Percentiles rank a stretch among this genome's conserved stretches.
These are phyloP conservation scores for Aciculosporium take DNA, from an alignment of 2,329 filamentous ascomycete species.

Conservation along the genomic window DNA sequence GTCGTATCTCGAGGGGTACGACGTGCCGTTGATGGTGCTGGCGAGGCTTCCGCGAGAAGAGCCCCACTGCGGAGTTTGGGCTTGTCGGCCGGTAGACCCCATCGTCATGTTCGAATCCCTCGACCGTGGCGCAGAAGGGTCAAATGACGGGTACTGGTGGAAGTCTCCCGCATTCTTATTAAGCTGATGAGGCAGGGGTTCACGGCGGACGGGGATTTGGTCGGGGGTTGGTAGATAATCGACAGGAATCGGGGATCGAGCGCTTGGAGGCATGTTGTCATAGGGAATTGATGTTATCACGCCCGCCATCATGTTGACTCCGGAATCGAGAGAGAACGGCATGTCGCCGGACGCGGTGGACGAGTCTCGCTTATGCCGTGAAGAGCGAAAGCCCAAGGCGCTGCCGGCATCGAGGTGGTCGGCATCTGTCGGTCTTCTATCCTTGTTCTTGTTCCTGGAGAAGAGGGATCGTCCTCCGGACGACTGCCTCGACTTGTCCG, in stretches of 20 bases:
- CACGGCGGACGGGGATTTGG: slow-evolving; percentile 47
- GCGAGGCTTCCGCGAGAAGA: slow-evolving; percentile 39
- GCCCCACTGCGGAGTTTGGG: slow-evolving; percentile 67
- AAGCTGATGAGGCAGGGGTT: slow-evolving; percentile 69
- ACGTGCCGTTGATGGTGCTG: slow-evolving; percentile 33
- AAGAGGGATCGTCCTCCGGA: slow-evolving; percentile 70
- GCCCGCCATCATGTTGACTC: slow-evolving; percentile 61
- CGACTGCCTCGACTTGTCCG: slow-evolving; percentile 71
- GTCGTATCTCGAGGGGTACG: slow-evolving; percentile 47
- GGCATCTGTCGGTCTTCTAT: slow-evolving; percentile 45
- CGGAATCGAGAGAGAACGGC: slow-evolving; percentile 47
- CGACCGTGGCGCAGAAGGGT: slow-evolving; percentile 29
- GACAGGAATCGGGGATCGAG: slow-evolving; percentile 54
- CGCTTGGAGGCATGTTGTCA: slow-evolving; percentile 52
- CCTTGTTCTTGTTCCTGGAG: slow-evolving; percentile 72
- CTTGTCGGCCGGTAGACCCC: slow-evolving; percentile 53
- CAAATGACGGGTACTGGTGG: slow-evolving; percentile 75
- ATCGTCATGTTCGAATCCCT: slow-evolving; percentile 41
- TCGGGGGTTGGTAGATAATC: slow-evolving; percentile 59
- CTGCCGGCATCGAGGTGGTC: slow-evolving; percentile 46
- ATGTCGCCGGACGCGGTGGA: slow-evolving; percentile 59
- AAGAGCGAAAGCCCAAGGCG: slow-evolving; percentile 52
- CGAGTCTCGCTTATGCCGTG: slow-evolving; percentile 60
- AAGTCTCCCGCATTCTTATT: slow-evolving; percentile 67
- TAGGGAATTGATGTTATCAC: slow-evolving; percentile 83